Evolutionary conservation across 2,329 filamentous ascomycete species (phyloP), one percentile per base, ranked within the genome.

Genomic region (Aspergillus tanneri): DNA sequence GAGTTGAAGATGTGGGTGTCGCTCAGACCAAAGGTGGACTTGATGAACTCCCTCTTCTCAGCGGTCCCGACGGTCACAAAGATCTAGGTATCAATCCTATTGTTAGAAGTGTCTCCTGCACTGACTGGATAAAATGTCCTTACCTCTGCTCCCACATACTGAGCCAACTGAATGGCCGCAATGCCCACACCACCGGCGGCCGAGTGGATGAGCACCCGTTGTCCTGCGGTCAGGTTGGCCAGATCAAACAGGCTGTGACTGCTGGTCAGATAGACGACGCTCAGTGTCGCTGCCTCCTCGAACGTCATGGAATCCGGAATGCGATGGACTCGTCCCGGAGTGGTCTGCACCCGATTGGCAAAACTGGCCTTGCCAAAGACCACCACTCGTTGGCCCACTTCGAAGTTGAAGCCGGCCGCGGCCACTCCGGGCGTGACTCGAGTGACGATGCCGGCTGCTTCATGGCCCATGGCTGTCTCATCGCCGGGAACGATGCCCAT

Each of bases 121-220:
- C n/a, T n/a, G n/a, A n/a, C n/a, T n/a, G n/a, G n/a, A n/a, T n/a
- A n/a, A n/a, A n/a, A n/a, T n/a, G n/a, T n/a, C n/a, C n/a, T n/a
- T n/a, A n/a, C n/a, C n/a, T 37, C 24, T 12, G 23, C 21, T 7
- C 43, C 43, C 10, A 45, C 5, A 22, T 14, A 37, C 22, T 18
- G 16, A 6, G 21, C 21, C n/a, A 47, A 18, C 8, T 53, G 32
- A n/a, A 55, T 52, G 7, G 44, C 30, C 8, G 44, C 47, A 23
- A 51, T 44, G 2, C 53, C 50, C 14, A 47, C 45, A 11, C 47
- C 47, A 38, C 52, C 52, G 10, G 46, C 18, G 3, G 49, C 52
- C 3, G 40, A 43, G 35, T 55, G 52, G n/a, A 55, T 55, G 2
- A 55, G 27, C 11, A 55, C 35, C 7, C 37, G 35, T 35, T 52